Conservation (phyloP, 2,329 filamentous ascomycete genomes). For the Cladophialophora immunda region DNA sequence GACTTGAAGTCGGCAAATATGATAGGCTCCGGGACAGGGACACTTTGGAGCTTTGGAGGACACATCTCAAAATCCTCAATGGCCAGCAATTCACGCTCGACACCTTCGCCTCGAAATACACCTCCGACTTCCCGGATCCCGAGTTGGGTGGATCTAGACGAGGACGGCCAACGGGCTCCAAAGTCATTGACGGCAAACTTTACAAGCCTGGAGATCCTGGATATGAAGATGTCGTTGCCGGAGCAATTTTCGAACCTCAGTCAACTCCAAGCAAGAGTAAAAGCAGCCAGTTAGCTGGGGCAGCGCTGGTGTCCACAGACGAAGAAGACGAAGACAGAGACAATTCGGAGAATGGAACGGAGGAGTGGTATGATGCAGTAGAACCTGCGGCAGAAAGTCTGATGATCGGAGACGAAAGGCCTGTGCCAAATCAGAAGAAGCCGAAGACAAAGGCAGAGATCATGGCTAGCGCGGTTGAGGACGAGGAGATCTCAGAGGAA, state of each 20-base stretch:
- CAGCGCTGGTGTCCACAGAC: conserved; percentile 36
- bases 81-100: conserved; percentile 40
- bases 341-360: conserved; percentile 37
- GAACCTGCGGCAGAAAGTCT: background rate
- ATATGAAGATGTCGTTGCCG: conserved; percentile 23
- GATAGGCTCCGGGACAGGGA: conserved; percentile 57
- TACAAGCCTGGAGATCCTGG: conserved; percentile 33
- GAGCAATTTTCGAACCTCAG: conserved; percentile 6
- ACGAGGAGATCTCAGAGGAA: conserved; percentile 27
- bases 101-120: conserved; percentile 8
- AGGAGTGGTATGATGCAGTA: conserved; percentile 10
- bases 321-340: conserved; percentile 35
- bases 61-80: conserved; percentile 56
- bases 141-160: background rate
- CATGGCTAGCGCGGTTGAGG: conserved; percentile 39
- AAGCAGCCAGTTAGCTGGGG: conserved; percentile 37
- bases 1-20: conserved; percentile 58
- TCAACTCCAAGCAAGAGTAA: conserved; percentile 33
- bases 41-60: conserved; percentile 50
- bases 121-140: conserved; percentile 1
- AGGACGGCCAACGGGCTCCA: conserved; percentile 38
- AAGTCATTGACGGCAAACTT: conserved; percentile 38
- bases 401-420: conserved; percentile 1
- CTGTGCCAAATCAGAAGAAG: conserved; percentile 37
- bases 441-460: conserved; percentile 43